Evolutionary conservation across 2,329 filamentous ascomycete species (phyloP).

Genomic region (Arthrobotrys sinensis): DNA sequence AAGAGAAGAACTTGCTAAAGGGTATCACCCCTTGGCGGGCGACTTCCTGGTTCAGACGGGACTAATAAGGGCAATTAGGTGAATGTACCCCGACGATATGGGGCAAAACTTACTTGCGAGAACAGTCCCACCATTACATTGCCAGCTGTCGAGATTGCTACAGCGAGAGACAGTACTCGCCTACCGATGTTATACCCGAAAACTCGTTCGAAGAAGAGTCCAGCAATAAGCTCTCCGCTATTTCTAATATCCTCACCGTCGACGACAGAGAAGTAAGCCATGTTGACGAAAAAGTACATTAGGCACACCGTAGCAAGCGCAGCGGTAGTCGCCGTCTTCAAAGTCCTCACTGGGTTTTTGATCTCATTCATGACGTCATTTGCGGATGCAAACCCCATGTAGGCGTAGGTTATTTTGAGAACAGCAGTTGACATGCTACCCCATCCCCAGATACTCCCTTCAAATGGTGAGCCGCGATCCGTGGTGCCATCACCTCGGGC

Average conservation of each 20-base stretch:
- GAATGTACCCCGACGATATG: not conserved
- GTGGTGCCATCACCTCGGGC: conserved; percentile 64
- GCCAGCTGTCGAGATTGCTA: conserved; percentile 78
- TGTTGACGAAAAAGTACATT: conserved; percentile 78
- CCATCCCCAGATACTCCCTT: conserved; percentile 77
- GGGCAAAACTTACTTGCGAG: conserved; percentile 68
- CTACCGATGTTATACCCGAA: conserved; percentile 76
- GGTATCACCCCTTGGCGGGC: conserved; percentile 80
- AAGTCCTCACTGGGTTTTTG: conserved; percentile 76
- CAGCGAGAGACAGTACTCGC: conserved; percentile 75
- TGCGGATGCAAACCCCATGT: conserved; percentile 77
- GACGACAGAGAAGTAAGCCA: conserved; percentile 77
- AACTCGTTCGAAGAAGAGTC: conserved; percentile 76
- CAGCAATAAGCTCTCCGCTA: conserved; percentile 78
- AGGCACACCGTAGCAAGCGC: conserved; percentile 76
- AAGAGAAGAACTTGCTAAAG: conserved; percentile 74
- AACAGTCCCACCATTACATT: conserved; percentile 83
- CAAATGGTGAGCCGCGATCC: conserved; percentile 71
- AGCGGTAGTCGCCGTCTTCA: conserved; percentile 75
- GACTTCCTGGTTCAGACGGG: conserved; percentile 71
- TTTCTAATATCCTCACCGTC: conserved; percentile 77
- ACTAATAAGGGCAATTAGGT: conserved; percentile 65
- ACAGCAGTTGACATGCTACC: conserved; percentile 77
- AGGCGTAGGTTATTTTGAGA: conserved; percentile 80
- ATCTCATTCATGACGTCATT: conserved; percentile 82